phyloP scores from a whole-genome alignment of 441 rosid genomes.

The Croton setiger region DNA sequence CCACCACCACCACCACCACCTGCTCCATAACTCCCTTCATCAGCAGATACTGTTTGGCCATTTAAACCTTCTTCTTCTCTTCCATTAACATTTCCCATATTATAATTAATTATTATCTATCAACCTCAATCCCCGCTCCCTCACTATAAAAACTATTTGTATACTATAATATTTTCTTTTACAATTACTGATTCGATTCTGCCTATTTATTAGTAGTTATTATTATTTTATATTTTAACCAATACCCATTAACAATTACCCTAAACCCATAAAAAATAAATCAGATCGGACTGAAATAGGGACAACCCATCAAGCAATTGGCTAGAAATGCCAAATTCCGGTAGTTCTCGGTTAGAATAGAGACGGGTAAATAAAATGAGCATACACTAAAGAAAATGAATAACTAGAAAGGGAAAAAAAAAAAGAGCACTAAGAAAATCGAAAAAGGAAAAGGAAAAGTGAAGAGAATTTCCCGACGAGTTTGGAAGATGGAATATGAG shows the following conservation, averaged over 20 bases:
- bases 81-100: constrained; percentile 94
- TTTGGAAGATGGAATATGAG: constrained; percentile 31
- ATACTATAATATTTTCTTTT: background rate
- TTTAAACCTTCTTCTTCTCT: constrained; percentile 67
- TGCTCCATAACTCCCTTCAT: too few relatives aligned
- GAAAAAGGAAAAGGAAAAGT: background rate
- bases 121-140: constrained; percentile 9
- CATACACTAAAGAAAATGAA: background rate
- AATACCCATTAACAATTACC: background rate
- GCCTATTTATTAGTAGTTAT: background rate
- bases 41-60: constrained; percentile 46
- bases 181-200: constrained; percentile 3
- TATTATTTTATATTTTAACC: constrained; percentile 1
- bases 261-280: constrained; percentile 1
- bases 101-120: constrained; percentile 9
- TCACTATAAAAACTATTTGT: background rate
- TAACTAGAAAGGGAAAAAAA: background rate
- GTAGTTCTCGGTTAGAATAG: constrained; percentile 6
- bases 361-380: background rate
- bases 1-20: constrained; percentile 20
- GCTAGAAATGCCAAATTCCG: background rate
- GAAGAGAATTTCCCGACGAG: constrained; percentile 31
- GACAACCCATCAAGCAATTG: constrained; percentile 11
- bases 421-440: background rate
- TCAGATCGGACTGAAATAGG: background rate